Evolutionary conservation across 371 early-diverging fungal genomes (phyloP), one percentile per base, ranked within the genome.

Genomic region (Fennellomyces sp.): DNA sequence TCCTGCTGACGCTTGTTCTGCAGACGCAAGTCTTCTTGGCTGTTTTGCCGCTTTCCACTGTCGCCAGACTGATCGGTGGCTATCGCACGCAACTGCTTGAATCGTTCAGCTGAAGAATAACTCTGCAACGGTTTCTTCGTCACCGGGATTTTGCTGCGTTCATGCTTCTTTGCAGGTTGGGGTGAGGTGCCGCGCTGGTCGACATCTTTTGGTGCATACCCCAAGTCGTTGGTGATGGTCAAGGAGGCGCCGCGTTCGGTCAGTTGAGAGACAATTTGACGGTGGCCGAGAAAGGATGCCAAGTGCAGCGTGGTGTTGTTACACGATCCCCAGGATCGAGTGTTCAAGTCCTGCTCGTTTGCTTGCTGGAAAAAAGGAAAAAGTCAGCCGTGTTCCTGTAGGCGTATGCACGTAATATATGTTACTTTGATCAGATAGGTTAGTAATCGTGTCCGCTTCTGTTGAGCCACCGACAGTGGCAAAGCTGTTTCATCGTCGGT

Each of bases 391-490:
- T 10, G 8, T 41, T 41, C 10, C n/a, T 23, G 5, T 23, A 45
- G n/a, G n/a, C 2, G n/a, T 21, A 45, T 45, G 45, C 23, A 45
- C 23, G 10, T 52, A 30, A 38, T 63, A 49, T 61, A 38, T 55
- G 30, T 54, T 60, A 71, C 66, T 61, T 69, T 45, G 28, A 75
- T 66, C 28, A 69, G 58, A 66, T 56, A 71, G 21, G 54, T n/a
- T 26, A 68, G 64, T 56, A 75, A 64, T 17, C 62, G 55, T 11
- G 64, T 19, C 12, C 76, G 49, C 38, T 55, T 49, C 13, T 62
- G 50, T 31, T 62, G 62, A 6, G 62, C 48, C 29, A 52, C 38
- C 8, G 58, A 58, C 11, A 29, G 29, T n/a, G 54, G 12, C 10
- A 17, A 23, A 15, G 28, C 47, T 31, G 31, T 26, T 39, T 35